phyloP scores from a whole-genome alignment of 768 basidiomycete genomes.

The Gloeostereum incarnatum region DNA sequence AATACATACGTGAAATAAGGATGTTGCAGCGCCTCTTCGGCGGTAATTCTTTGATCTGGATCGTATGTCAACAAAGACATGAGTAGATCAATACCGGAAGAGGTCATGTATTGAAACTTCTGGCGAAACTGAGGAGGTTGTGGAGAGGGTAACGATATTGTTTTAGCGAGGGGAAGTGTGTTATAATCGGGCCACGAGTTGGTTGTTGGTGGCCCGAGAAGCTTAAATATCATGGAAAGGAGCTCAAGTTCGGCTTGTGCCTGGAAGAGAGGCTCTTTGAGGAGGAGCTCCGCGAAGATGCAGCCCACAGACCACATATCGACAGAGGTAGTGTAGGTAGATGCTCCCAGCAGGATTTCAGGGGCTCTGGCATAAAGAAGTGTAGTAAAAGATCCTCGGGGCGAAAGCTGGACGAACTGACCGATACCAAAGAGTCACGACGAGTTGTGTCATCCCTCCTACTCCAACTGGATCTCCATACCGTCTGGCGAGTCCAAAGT shows the following conservation, averaged over 20 bases:
- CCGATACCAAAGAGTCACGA: slow-evolving; percentile 99
- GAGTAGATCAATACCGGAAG: slow-evolving; percentile 78
- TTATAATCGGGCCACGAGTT: slow-evolving; percentile 82
- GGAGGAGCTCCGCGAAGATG: slow-evolving; percentile 92
- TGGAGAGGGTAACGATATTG: slow-evolving; percentile 64
- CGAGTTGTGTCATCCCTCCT: slow-evolving; percentile 95
- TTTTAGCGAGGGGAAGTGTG: slow-evolving; percentile 72
- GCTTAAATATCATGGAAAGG: slow-evolving; percentile 87
- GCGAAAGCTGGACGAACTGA: slow-evolving; percentile 22
- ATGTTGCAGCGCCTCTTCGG: slow-evolving; percentile 85
- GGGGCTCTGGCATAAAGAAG: slow-evolving; percentile 55
- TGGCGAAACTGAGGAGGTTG: slow-evolving; percentile 73
- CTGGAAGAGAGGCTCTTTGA: slow-evolving; percentile 95
- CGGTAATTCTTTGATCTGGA: slow-evolving; percentile 76
- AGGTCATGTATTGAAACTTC: slow-evolving; percentile 78
- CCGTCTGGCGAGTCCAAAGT: slow-evolving; percentile 92
- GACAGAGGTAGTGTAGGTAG: slow-evolving; percentile 88
- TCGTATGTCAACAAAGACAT: slow-evolving; percentile 82
- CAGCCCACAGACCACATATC: slow-evolving; percentile 99
- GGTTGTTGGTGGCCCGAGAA: slow-evolving; percentile 87
- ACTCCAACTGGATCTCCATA: slow-evolving; percentile 96
- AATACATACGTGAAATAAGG: slow-evolving; percentile 78
- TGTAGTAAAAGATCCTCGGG: slow-evolving; percentile 10
- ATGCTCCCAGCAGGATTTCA: slow-evolving; percentile 89
- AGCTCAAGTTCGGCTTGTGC: slow-evolving; percentile 94